Conservation (phyloP, 1,284 basidiomycete species). For the Serendipita sp. region DNA sequence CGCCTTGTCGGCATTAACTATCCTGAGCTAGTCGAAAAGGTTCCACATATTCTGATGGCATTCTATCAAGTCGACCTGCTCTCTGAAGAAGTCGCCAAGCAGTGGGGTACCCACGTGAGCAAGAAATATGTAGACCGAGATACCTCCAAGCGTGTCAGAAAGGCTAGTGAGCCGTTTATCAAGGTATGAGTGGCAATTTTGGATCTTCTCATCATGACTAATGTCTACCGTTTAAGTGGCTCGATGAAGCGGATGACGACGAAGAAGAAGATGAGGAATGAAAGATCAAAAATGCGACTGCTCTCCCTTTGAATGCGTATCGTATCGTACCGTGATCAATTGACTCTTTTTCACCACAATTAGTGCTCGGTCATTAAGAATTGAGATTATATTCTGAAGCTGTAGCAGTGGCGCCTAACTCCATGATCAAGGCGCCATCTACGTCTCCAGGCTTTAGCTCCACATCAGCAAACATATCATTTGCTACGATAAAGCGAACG, state of each 20-base stretch:
- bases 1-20: constrained; percentile 60
- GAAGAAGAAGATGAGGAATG: constrained; percentile 23
- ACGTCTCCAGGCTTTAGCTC: constrained; percentile 74
- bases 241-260: constrained; percentile 34
- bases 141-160: constrained; percentile 86
- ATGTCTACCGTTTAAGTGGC: constrained; percentile 28
- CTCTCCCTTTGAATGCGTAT: no score
- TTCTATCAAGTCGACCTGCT: constrained; percentile 89
- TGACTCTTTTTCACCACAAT: no score
- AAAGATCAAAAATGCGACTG: no score
- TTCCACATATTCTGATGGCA: constrained; percentile 90
- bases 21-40: constrained; percentile 47
- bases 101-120: constrained; percentile 95
- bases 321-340: no score
- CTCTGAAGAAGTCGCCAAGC: constrained; percentile 79
- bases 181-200: constrained; percentile 29
- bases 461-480: constrained; percentile 75
- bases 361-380: no score
- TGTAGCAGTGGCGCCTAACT: constrained; percentile 22
- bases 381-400: not conserved
- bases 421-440: constrained; percentile 49
- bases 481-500: constrained; percentile 83
- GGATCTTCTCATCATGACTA: constrained; percentile 6
- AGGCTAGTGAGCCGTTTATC: constrained; percentile 90
- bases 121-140: constrained; percentile 98